Evolutionary conservation across 352 stramenopile species (phyloP).

Genomic region (Phytophthora nicotianae): DNA sequence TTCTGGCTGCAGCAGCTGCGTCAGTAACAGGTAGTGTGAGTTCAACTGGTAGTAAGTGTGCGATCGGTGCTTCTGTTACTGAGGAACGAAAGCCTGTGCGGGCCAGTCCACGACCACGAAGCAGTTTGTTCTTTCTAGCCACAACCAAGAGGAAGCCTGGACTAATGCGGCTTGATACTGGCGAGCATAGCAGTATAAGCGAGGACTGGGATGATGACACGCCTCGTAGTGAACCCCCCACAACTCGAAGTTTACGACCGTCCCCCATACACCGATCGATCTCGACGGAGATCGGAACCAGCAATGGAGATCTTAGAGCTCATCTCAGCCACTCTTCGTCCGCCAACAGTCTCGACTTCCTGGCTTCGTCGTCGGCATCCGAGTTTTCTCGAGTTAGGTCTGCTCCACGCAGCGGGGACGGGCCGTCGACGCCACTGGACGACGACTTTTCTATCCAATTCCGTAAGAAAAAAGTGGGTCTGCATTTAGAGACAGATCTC

Average conservation of each 20-base stretch:
- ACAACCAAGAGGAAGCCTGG: slow-evolving; percentile 25
- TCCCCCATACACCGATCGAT: slow-evolving; percentile 11
- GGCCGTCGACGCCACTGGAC: slow-evolving; percentile 21
- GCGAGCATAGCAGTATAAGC: slow-evolving; percentile 26
- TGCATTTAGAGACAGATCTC: slow-evolving; percentile 73
- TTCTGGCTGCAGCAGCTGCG: slow-evolving; percentile 9
- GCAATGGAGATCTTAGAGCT: neutral
- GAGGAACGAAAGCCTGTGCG: slow-evolving; percentile 31
- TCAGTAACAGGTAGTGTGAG: slow-evolving; percentile 15
- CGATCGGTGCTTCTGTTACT: slow-evolving; percentile 16
- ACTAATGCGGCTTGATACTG: slow-evolving; percentile 21
- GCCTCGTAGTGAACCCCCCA: slow-evolving; percentile 25
- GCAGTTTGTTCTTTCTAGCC: slow-evolving; percentile 26
- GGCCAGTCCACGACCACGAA: slow-evolving; percentile 15
- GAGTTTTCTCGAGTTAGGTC: slow-evolving; percentile 23
- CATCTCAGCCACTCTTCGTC: slow-evolving; percentile 22
- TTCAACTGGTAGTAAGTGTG: slow-evolving; percentile 16
- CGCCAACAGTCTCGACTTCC: slow-evolving; percentile 15
- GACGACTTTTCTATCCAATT: slow-evolving; percentile 71
- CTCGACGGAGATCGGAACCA: slow-evolving; percentile 18
- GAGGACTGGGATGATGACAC: slow-evolving; percentile 30
- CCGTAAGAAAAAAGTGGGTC: slow-evolving; percentile 57
- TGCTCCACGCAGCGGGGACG: slow-evolving; percentile 6
- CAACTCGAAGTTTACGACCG: slow-evolving; percentile 9
- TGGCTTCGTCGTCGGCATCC: slow-evolving; percentile 5